phyloP scores from a whole-genome alignment of 1,139 yeast species.

The Geotrichum candidum region DNA sequence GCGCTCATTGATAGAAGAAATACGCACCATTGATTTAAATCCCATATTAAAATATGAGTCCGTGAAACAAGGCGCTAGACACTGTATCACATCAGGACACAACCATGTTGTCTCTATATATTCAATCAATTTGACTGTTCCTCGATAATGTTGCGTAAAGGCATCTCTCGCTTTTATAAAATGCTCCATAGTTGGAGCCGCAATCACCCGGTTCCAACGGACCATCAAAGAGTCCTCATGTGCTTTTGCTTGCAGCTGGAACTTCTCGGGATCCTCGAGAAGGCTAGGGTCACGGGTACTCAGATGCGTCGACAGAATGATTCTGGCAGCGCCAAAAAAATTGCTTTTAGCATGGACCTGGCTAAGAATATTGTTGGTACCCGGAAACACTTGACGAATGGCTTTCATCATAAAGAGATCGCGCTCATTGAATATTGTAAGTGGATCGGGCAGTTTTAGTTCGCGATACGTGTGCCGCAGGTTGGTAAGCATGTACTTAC shows the following conservation, averaged over 20 bases:
- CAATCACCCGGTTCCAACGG: background rate
- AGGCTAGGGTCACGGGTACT: background rate
- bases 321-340: background rate
- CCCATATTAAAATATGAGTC: background rate
- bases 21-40: background rate
- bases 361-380: slow-evolving; percentile 1
- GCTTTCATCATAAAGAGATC: background rate
- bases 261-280: background rate
- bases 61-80: background rate
- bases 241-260: background rate
- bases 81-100: background rate
- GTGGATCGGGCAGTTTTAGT: background rate
- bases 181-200: background rate
- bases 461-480: background rate
- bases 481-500: background rate
- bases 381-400: slow-evolving; percentile 1
- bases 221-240: background rate
- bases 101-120: background rate
- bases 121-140: background rate
- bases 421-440: background rate
- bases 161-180: background rate
- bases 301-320: background rate
- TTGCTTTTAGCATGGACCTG: background rate
- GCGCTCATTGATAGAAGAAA: background rate
- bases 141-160: background rate